Conservation (phyloP, 2,329 filamentous ascomycete genomes). For the Shiraia sp. region DNA sequence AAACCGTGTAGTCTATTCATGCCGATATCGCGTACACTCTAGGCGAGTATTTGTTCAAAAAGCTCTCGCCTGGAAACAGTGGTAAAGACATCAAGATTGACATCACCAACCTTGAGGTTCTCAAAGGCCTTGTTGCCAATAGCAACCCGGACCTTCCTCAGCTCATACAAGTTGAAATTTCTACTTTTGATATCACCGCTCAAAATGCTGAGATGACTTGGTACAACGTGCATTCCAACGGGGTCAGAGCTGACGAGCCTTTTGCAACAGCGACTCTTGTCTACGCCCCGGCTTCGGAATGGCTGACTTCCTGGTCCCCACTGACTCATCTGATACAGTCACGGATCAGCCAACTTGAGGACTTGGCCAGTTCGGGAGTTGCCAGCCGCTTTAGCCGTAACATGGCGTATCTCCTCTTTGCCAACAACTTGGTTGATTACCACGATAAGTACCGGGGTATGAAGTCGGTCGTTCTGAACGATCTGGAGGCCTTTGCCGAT, state of each 20-base stretch:
- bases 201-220: too few species aligned
- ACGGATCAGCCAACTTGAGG: constrained; percentile 19
- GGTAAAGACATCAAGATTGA: constrained; percentile 28
- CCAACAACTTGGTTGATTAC: constrained; percentile 23
- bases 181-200: too few species aligned
- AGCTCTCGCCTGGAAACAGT: constrained; percentile 8
- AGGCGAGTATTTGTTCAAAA: constrained; percentile 24
- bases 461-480: constrained; percentile 23
- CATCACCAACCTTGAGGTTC: too few species aligned
- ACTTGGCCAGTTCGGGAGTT: constrained; percentile 8
- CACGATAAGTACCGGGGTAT: constrained; percentile 24
- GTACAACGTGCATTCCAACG: too few species aligned
- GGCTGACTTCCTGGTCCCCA: constrained; percentile 18
- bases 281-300: too few species aligned
- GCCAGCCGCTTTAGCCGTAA: constrained; percentile 18
- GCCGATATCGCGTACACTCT: constrained; percentile 38
- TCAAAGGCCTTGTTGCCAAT: too few species aligned
- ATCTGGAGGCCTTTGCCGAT: constrained; percentile 17
- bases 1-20: constrained; percentile 21
- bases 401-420: constrained; percentile 29
- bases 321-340: constrained; percentile 17
- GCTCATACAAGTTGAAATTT: too few species aligned
- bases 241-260: too few species aligned
- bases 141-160: too few species aligned
- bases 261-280: too few species aligned